Evolutionary conservation across 139 green algal species (phyloP).

Genomic region (Picochlorum sp.): DNA sequence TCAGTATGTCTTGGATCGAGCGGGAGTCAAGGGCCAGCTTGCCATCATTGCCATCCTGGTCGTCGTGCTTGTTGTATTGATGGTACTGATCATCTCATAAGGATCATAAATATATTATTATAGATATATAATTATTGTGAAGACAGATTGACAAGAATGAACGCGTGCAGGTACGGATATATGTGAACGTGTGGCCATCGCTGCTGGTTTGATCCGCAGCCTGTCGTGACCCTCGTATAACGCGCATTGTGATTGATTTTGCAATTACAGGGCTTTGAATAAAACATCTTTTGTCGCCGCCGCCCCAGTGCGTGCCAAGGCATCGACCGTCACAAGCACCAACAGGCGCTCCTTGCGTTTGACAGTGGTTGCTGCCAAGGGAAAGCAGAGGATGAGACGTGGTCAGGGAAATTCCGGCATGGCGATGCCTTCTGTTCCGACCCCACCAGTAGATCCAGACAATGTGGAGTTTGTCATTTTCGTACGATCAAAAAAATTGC

Average conservation of each 20-base stretch:
- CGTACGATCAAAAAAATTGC: constrained; percentile 41
- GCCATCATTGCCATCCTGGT: constrained; percentile 53
- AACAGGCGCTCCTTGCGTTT: too few species aligned
- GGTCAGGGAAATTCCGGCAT: constrained; percentile 16
- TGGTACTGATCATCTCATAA: constrained; percentile 28
- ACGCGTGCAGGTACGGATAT: background rate
- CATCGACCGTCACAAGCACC: too few species aligned
- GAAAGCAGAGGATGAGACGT: constrained; percentile 29
- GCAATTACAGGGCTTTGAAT: too few species aligned
- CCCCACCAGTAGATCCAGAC: constrained; percentile 57
- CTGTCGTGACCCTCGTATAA: background rate
- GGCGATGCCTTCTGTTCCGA: constrained; percentile 23
- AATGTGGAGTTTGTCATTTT: constrained; percentile 76
- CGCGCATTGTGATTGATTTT: too few species aligned
- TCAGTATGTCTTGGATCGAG: constrained; percentile 58
- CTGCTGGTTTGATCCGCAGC: background rate
- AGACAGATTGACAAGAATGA: background rate
- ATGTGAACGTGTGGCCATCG: background rate
- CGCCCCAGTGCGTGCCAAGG: background rate
- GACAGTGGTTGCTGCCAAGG: constrained; percentile 18
- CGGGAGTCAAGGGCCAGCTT: constrained; percentile 61
- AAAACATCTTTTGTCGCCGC: too few species aligned
- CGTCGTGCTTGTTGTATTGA: constrained; percentile 39
- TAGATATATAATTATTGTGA: background rate
- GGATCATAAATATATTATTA: background rate